Percentiles rank a stretch among this genome's conserved stretches.
These are phyloP conservation scores for Aspergillus ellipticus DNA, from an alignment of 495 filamentous ascomycete species.

Conservation along the genomic window DNA sequence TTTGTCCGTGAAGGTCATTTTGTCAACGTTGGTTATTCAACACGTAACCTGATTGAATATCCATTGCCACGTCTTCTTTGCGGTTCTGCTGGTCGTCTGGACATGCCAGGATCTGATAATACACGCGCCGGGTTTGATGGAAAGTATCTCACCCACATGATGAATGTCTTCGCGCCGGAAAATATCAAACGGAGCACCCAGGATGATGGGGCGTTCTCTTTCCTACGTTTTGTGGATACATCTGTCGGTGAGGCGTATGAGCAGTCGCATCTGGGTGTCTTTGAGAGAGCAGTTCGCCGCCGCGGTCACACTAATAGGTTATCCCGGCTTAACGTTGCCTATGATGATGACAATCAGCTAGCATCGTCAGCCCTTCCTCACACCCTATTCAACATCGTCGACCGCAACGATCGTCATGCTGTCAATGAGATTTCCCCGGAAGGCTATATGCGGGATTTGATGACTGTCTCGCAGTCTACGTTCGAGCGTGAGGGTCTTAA, in stretches of 20 bases:
- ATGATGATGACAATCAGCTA: slow-evolving; percentile 52
- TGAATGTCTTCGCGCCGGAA: slow-evolving; percentile 86
- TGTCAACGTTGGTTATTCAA: slow-evolving; percentile 81
- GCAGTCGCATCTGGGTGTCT: slow-evolving; percentile 57
- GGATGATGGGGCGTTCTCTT: slow-evolving; percentile 71
- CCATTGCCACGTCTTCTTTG: slow-evolving; percentile 74
- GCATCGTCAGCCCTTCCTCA: slow-evolving; percentile 59
- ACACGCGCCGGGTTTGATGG: slow-evolving; percentile 67
- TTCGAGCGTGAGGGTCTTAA: slow-evolving; percentile 68
- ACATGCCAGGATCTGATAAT: slow-evolving; percentile 74
- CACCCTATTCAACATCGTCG: slow-evolving; percentile 74
- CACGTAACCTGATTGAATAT: slow-evolving; percentile 81
- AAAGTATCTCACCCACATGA: slow-evolving; percentile 68
- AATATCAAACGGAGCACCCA: slow-evolving; percentile 61
- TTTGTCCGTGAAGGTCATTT: slow-evolving; percentile 85
- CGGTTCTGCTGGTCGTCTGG: slow-evolving; percentile 68
- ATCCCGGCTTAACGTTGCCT: slow-evolving; percentile 54
- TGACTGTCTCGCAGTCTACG: slow-evolving; percentile 69
- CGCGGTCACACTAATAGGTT: slow-evolving; percentile 42
- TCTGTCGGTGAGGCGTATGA: slow-evolving; percentile 68
- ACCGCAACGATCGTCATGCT: slow-evolving; percentile 62
- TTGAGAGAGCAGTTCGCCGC: slow-evolving; percentile 62
- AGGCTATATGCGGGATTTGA: slow-evolving; percentile 67
- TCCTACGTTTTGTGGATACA: slow-evolving; percentile 79
- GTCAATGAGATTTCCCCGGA: slow-evolving; percentile 67